Evolutionary conservation across 2,329 filamentous ascomycete species (phyloP).

Genomic region (Arthroderma sp.): DNA sequence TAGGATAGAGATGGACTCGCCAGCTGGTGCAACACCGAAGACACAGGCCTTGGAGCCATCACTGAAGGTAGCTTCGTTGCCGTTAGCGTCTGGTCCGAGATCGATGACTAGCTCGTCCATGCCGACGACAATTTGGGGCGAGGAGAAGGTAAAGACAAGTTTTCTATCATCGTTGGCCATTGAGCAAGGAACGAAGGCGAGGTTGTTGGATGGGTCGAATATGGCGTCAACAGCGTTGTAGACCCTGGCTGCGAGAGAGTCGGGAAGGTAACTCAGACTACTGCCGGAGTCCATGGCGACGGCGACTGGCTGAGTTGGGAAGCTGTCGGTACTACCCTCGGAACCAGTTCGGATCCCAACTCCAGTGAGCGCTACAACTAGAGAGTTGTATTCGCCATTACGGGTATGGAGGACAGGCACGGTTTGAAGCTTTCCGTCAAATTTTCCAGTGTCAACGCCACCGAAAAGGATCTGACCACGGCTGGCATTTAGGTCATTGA

Average conservation of each 20-base stretch:
- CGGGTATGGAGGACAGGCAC: constrained; percentile 50
- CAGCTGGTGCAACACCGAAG: constrained; percentile 54
- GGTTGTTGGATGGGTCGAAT: constrained; percentile 42
- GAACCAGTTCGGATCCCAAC: constrained; percentile 33
- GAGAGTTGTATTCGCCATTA: constrained; percentile 45
- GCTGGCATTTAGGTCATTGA: constrained; percentile 57
- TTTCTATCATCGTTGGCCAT: constrained; percentile 35
- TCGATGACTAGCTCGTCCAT: constrained; percentile 52
- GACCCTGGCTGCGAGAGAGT: constrained; percentile 39
- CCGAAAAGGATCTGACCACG: constrained; percentile 62
- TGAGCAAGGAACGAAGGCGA: constrained; percentile 42
- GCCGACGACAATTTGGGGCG: constrained; percentile 41
- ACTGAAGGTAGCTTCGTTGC: constrained; percentile 40
- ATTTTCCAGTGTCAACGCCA: constrained; percentile 58
- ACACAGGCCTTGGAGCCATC: constrained; percentile 49
- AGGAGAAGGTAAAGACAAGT: constrained; percentile 45
- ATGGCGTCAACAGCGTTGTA: constrained; percentile 48
- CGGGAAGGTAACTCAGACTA: constrained; percentile 54
- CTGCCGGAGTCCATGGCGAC: constrained; percentile 62
- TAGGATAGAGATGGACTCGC: constrained; percentile 46
- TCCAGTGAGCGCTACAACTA: constrained; percentile 57
- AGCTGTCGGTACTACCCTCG: constrained; percentile 9
- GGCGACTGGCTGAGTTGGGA: constrained; percentile 35
- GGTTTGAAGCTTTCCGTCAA: constrained; percentile 49
- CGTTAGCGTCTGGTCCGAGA: constrained; percentile 36